Evolutionary conservation across 257 asterid genomes (phyloP).

Genomic region (Striga asiatica): DNA sequence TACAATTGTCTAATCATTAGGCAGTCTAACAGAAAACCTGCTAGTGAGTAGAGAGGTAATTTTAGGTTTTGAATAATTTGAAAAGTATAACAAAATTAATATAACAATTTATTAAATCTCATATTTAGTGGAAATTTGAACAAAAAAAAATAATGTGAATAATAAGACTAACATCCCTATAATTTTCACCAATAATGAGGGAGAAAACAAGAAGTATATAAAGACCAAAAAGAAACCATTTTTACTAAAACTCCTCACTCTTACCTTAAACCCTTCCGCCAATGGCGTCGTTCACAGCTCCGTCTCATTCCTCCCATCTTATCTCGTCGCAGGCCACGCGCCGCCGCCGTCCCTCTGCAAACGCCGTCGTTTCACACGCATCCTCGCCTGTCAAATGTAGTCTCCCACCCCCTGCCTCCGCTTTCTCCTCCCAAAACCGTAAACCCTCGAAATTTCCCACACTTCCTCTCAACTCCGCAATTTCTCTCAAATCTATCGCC

Average conservation of each 20-base stretch:
- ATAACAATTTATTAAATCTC: too few relatives aligned
- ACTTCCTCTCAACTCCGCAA: constrained; percentile 9
- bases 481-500: constrained; percentile 35
- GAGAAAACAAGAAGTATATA: too few relatives aligned
- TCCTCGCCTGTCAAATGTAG: constrained; percentile 25
- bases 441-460: constrained; percentile 30
- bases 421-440: constrained; percentile 34
- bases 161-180: too few relatives aligned
- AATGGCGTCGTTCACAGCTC: constrained; percentile 52
- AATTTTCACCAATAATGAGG: too few relatives aligned
- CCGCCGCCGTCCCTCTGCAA: not conserved
- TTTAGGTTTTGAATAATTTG: too few relatives aligned
- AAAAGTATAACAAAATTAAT: too few relatives aligned
- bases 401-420: constrained; percentile 20
- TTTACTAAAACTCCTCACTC: not conserved
- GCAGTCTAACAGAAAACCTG: too few relatives aligned
- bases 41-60: too few relatives aligned
- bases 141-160: too few relatives aligned
- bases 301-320: constrained; percentile 35
- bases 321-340: constrained; percentile 23
- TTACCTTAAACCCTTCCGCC: constrained; percentile 25
- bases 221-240: not conserved
- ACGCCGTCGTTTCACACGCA: constrained; percentile 10
- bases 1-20: too few relatives aligned
- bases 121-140: too few relatives aligned